Base-by-base conservation (phyloP, 2,329 filamentous ascomycete genomes). In the Exophiala lecanii-corni region DNA sequence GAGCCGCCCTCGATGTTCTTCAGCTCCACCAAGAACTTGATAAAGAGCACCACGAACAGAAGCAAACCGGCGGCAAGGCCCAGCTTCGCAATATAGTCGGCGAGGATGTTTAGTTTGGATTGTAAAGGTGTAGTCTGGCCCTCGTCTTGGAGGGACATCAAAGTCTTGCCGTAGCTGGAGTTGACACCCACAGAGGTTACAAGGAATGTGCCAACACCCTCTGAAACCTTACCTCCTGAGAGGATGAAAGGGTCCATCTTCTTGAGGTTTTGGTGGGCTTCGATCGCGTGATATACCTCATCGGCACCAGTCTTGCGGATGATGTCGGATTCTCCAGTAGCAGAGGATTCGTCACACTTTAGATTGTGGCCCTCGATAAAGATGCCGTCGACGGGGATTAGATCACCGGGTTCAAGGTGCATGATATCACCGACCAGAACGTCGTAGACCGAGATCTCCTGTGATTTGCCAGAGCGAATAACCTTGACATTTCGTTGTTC, bases 241-340 rank as follows among this genome's bases (percentile, higher is more conserved):
- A 89, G 71, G 49, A 91, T 88, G 62, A 91, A 91, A 0, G 86
- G 86, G 55, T 89, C 86, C 49, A 84, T 68, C 57, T 85, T 85
- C 50, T 74, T 73, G 23, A 82, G 65, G 12, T 71, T 71, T 39
- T 81, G 71, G 45, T 78, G 71, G 36, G 75, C 70, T 49, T 82
- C 74, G 50, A 84, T 81, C 3, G 78, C 73, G 23, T 72, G 72
- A 59, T 75, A 81, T 15, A 82, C 82, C 9, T 84, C 81, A 19
- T 79, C 76, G 2, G 74, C 81, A 2, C 76, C 61, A 1, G 69
- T 74, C 63, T 89, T 89, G 56, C 78, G 81, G 21, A 89, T 68
- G 6, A 86, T 63, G 49, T 86, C 82, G 0, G 84, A 86, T 65
- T 89, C 85, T 47, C 84, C 84, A 7, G 85, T 87, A 5, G 82